These are phyloP conservation scores for sweet orange (Citrus sinensis) DNA, from an alignment of 345 rosid genomes.

Conservation along the genomic window DVS_A1.0 CM039165.1:33958501-33959000, in stretches of 20 bases:
- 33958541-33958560: conserved; percentile 67
- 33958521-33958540: conserved; percentile 68
- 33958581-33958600: conserved; percentile 32
- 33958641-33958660: background rate
- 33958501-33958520: conserved; percentile 18
- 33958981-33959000: background rate
- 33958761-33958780: background rate
- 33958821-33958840: conserved; percentile 79
- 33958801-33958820: conserved; percentile 65
- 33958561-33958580: conserved; percentile 65
- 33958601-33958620: background rate
- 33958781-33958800: background rate
- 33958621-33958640: background rate
- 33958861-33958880: conserved; percentile 72
- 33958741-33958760: background rate
- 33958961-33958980: background rate
- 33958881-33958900: conserved; percentile 87
- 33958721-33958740: background rate
- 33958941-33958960: background rate
- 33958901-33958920: conserved; percentile 38
- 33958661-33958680: background rate
- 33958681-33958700: background rate
- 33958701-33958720: background rate
- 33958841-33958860: conserved; percentile 80
- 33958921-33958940: background rate